Base-by-base conservation (phyloP, 2,329 filamentous ascomycete genomes). In the Colletotrichum aenigma region DNA sequence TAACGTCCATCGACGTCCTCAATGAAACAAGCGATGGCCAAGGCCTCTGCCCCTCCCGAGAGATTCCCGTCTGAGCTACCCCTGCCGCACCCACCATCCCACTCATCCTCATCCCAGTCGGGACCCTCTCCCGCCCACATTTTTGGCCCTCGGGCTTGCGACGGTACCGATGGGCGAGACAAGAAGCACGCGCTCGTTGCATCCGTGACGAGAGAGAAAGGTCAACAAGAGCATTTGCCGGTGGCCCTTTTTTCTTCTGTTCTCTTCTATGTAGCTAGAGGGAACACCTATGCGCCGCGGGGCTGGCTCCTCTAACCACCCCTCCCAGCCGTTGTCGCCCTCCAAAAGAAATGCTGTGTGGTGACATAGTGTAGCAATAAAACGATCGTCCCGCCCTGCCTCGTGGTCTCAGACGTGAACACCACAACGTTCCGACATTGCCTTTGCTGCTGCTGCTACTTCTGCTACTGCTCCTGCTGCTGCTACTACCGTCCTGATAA, bases 1-100 rank as follows among this genome's bases (percentile, higher is more conserved):
- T 38, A 21, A 68, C 66, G 8, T 66, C 43, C 58, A 43, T 67
- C 56, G 65, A 69, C 64, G 71, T 34, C 56, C 73, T 64, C 58
- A 64, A 64, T 74, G 74, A 76, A 76, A 76, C 64, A 74, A 76
- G 70, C 70, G 28, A 74, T 74, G 64, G 48, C 48, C 64, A 66
- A 76, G 70, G 48, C 70, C 65, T 69, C 70, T 52, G 56, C 65
- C 74, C 65, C 62, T 73, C 74, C 70, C 56, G 34, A 67, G 18
- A 64, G 65, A 74, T 65, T 69, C 74, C 70, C 74, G 74, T 73
- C 43, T 73, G 70, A 76, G 65, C 74, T 74, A 76, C 70, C 74
- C 74, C 55, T 74, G 74, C 70, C n/a, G 32, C 65, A 65, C 65
- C 64, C 74, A 69, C 74, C 55, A 43, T 66, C 24, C 15, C 69